Conservation (phyloP, 768 basidiomycete genomes). For the Russula sp. region DNA sequence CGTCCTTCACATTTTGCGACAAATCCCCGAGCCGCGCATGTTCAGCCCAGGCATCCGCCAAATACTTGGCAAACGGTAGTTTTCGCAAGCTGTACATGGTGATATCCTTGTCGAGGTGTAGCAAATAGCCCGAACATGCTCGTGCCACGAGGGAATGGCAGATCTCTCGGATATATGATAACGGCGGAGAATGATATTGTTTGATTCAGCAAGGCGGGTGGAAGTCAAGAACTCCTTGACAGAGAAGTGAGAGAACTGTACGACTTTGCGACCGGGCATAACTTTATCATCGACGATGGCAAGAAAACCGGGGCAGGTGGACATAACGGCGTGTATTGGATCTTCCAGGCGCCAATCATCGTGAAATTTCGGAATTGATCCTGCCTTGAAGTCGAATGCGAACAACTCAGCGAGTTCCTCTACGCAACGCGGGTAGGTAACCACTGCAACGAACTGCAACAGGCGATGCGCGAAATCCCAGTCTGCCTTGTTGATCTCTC, state of each 20-base stretch:
- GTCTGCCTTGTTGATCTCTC: background rate
- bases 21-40: background rate
- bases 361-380: background rate
- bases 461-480: background rate
- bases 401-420: background rate
- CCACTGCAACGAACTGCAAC: background rate
- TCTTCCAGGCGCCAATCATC: background rate
- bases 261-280: background rate
- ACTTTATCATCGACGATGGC: background rate
- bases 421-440: background rate
- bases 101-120: background rate
- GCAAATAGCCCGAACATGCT: background rate
- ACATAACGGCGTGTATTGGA: background rate
- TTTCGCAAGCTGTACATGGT: background rate
- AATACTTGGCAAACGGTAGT: background rate
- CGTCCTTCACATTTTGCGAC: background rate
- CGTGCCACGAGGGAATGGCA: background rate
- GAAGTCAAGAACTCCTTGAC: background rate
- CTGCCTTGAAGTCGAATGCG: background rate
- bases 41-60: background rate
- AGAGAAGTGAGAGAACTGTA: background rate
- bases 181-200: background rate
- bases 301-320: background rate
- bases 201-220: background rate
- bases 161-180: background rate